phyloP scores from a whole-genome alignment of 2,329 filamentous ascomycete species.

The Pyrenochaeta sp. region DNA sequence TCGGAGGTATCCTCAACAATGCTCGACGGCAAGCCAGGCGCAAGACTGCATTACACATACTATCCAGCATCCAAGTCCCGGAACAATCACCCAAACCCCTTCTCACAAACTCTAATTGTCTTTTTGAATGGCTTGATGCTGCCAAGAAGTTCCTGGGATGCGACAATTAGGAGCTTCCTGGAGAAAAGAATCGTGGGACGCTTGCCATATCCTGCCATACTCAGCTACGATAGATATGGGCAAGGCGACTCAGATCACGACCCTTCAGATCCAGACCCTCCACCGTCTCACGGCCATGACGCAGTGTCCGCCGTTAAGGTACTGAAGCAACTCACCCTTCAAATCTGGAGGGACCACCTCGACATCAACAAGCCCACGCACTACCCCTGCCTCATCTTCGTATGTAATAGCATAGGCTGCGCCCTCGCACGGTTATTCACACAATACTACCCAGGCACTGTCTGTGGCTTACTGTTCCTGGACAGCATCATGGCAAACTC shows the following conservation, averaged over 20 bases:
- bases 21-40: constrained; percentile 40
- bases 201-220: constrained; percentile 52
- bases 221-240: constrained; percentile 67
- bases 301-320: constrained; percentile 54
- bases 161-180: constrained; percentile 42
- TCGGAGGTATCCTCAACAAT: constrained; percentile 38
- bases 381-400: constrained; percentile 53
- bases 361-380: constrained; percentile 43
- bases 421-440: constrained; percentile 63
- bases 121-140: constrained; percentile 57
- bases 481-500: constrained; percentile 67
- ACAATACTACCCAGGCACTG: constrained; percentile 54
- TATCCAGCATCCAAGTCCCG: constrained; percentile 39
- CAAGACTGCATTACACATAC: constrained; percentile 46
- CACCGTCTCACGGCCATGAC: constrained; percentile 58
- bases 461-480: constrained; percentile 61
- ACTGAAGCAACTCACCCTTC: constrained; percentile 55
- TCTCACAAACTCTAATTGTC: constrained; percentile 50
- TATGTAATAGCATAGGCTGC: constrained; percentile 64
- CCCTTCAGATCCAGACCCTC: constrained; percentile 43
- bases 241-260: constrained; percentile 64
- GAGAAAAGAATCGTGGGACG: constrained; percentile 32
- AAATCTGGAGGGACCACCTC: constrained; percentile 49
- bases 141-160: constrained; percentile 51
- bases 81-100: constrained; percentile 38